Conservation (phyloP, 2,329 filamentous ascomycete genomes). For the Aspergillus sp. region DNA sequence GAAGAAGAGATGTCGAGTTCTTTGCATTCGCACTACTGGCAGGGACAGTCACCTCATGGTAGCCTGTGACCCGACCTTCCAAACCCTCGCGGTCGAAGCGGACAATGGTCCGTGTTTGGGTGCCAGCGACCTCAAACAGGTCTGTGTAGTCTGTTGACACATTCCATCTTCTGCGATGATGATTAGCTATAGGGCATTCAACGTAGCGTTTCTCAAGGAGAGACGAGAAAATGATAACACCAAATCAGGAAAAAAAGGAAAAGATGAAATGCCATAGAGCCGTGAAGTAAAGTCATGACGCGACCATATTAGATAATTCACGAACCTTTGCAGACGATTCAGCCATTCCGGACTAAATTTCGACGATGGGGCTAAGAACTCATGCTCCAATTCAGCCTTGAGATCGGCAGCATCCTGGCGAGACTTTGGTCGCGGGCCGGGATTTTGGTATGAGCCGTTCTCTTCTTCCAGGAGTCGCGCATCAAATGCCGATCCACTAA, state of each 20-base stretch:
- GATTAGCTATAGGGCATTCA: not conserved
- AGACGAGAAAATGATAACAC: not conserved
- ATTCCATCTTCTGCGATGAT: constrained; percentile 66
- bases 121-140: constrained; percentile 82
- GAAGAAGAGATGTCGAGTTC: constrained; percentile 84
- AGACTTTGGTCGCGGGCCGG: constrained; percentile 42
- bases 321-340: constrained; percentile 77
- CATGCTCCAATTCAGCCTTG: constrained; percentile 69
- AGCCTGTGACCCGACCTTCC: constrained; percentile 88
- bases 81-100: constrained; percentile 88
- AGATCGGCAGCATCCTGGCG: constrained; percentile 57
- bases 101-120: constrained; percentile 91
- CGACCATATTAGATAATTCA: not conserved
- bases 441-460: constrained; percentile 32
- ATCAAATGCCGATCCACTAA: constrained; percentile 28
- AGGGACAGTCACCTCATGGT: constrained; percentile 89
- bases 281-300: not conserved
- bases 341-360: constrained; percentile 84
- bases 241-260: not conserved
- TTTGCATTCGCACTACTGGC: constrained; percentile 88
- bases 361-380: constrained; percentile 76
- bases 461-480: constrained; percentile 31
- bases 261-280: not conserved
- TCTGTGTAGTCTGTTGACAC: constrained; percentile 75
- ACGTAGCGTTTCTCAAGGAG: not conserved